phyloP scores from a whole-genome alignment of 305 asterid species.

The Salvia sclarea region DNA sequence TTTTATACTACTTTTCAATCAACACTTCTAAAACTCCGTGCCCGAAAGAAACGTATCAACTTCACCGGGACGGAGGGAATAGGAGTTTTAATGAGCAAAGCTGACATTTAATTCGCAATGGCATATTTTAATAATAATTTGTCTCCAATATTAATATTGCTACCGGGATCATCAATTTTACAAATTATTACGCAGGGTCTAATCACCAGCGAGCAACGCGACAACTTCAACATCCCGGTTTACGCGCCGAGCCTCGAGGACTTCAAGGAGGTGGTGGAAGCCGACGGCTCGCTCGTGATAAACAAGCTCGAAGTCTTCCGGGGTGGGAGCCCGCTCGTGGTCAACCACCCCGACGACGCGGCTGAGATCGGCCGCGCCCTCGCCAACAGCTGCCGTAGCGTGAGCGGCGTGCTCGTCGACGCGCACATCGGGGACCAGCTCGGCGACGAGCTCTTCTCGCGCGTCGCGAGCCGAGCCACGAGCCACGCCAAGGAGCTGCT shows the following conservation, averaged over 20 bases:
- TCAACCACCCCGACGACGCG: constrained; percentile 68
- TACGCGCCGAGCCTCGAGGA: constrained; percentile 90
- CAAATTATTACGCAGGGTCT: constrained; percentile 56
- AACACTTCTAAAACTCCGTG: too few species aligned
- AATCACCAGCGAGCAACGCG: constrained; percentile 70
- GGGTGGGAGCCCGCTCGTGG: constrained; percentile 95
- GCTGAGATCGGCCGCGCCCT: constrained; percentile 86
- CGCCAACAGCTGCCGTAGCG: constrained; percentile 83
- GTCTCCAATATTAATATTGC: too few species aligned
- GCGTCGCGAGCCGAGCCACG: constrained; percentile 68
- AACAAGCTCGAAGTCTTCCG: constrained; percentile 77
- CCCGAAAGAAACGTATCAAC: too few species aligned
- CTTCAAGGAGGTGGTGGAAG: constrained; percentile 88
- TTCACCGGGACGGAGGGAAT: too few species aligned
- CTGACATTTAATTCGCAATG: too few species aligned
- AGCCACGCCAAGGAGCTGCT: constrained; percentile 69
- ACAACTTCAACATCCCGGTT: constrained; percentile 84
- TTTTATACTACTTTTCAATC: too few species aligned
- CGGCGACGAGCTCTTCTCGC: constrained; percentile 68
- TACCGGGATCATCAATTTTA: too few species aligned
- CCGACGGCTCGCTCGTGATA: constrained; percentile 61
- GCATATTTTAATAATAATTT: too few species aligned
- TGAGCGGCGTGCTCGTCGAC: constrained; percentile 85
- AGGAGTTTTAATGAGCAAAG: too few species aligned
- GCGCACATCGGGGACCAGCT: constrained; percentile 85